These are phyloP conservation scores for Xeromyces bisporus DNA, from an alignment of 495 filamentous ascomycete species.

Conservation along the genomic window DNA sequence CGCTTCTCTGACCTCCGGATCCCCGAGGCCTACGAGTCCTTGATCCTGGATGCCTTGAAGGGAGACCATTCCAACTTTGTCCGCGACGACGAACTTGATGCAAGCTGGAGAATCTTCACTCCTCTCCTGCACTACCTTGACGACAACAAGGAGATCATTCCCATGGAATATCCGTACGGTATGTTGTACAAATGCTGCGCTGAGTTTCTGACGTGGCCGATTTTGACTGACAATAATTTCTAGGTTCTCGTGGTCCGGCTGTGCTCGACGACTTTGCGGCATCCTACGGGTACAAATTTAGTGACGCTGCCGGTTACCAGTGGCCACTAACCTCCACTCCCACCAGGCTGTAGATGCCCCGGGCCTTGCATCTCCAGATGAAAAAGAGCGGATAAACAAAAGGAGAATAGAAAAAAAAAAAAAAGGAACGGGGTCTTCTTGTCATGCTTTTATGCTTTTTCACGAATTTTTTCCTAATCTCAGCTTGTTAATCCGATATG, in stretches of 20 bases:
- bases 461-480: background rate
- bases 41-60: conserved; percentile 95
- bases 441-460: conserved; percentile 4
- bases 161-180: conserved; percentile 99
- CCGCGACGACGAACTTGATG: conserved; percentile 94
- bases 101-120: conserved; percentile 97
- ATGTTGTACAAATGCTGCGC: too few relatives aligned
- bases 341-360: conserved; percentile 50
- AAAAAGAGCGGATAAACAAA: background rate
- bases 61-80: conserved; percentile 99
- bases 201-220: too few relatives aligned
- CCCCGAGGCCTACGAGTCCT: conserved; percentile 94
- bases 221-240: conserved; percentile 4
- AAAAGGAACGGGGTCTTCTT: conserved; percentile 7
- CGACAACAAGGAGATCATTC: conserved; percentile 96
- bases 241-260: conserved; percentile 89
- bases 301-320: conserved; percentile 89
- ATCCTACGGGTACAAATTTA: conserved; percentile 97
- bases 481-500: too few relatives aligned
- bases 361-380: background rate
- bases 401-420: conserved; percentile 1
- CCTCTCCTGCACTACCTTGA: conserved; percentile 96
- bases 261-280: conserved; percentile 97
- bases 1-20: conserved; percentile 99
- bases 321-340: conserved; percentile 60